These are phyloP conservation scores for Pholiota microspora DNA, from an alignment of 768 basidiomycete species.

Conservation along the genomic window DNA sequence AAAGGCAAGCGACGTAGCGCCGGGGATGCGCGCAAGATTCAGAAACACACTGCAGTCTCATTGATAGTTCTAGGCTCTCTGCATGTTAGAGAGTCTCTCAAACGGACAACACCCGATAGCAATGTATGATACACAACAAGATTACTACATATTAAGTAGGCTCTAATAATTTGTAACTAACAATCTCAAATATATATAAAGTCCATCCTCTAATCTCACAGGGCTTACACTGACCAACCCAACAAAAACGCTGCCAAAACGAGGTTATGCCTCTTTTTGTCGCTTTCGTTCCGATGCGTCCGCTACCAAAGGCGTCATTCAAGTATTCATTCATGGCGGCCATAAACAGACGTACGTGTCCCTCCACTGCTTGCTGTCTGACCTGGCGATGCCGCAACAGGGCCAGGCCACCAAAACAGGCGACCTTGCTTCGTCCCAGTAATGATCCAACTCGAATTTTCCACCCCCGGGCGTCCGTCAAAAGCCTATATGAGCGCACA, in stretches of 20 bases:
- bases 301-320: conserved; percentile 10
- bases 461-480: conserved; percentile 39
- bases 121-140: conserved; percentile 5
- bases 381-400: conserved; percentile 28
- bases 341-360: conserved; percentile 7
- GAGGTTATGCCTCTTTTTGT: conserved; percentile 3
- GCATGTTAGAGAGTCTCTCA: too few relatives aligned
- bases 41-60: too few relatives aligned
- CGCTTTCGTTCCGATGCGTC: conserved; percentile 15
- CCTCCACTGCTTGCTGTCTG: conserved; percentile 4
- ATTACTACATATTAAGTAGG: conserved; percentile 1
- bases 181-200: conserved; percentile 7
- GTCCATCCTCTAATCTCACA: background rate
- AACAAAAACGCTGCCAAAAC: background rate
- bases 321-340: background rate
- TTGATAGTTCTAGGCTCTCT: too few relatives aligned
- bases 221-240: conserved; percentile 3
- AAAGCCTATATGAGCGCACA: conserved; percentile 35
- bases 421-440: conserved; percentile 56
- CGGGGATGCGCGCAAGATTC: too few relatives aligned
- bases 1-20: too few relatives aligned
- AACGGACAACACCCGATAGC: background rate
- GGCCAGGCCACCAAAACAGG: conserved; percentile 59
- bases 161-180: too few relatives aligned
- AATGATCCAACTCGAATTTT: conserved; percentile 44